Evolutionary conservation across 2,329 filamentous ascomycete species (phyloP).

Genomic region (Cyphellophora attinorum): DNA sequence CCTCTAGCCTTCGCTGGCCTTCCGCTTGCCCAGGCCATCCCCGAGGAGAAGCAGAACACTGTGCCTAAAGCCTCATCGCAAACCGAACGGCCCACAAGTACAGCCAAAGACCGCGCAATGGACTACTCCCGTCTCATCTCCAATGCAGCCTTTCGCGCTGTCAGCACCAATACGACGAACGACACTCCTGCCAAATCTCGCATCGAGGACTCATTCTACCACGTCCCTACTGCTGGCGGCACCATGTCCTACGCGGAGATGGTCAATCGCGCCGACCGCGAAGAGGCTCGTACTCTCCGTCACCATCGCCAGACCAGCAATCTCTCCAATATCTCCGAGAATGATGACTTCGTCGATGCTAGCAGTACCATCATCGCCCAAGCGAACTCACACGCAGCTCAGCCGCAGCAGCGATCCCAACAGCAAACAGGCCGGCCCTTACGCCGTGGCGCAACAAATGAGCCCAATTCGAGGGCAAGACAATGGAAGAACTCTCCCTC

Average conservation of each 20-base stretch:
- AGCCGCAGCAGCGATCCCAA: too few species aligned
- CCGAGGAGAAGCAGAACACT: constrained; percentile 16
- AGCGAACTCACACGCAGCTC: constrained; percentile 30
- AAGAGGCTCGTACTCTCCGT: constrained; percentile 25
- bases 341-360: constrained; percentile 89
- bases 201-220: constrained; percentile 68
- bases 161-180: constrained; percentile 42
- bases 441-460: constrained; percentile 6
- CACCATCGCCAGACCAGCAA: constrained; percentile 24
- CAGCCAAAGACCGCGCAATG: constrained; percentile 30
- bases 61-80: constrained; percentile 8
- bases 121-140: constrained; percentile 81
- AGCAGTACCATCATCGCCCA: constrained; percentile 47
- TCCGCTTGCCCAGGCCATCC: constrained; percentile 51
- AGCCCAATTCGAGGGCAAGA: constrained; percentile 41
- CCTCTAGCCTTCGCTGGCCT: constrained; percentile 88
- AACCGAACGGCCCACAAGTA: constrained; percentile 21
- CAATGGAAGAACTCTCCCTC: constrained; percentile 75
- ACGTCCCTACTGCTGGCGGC: constrained; percentile 83
- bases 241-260: constrained; percentile 92
- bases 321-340: constrained; percentile 55
- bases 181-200: not conserved
- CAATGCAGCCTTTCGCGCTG: constrained; percentile 68
- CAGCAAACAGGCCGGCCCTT: constrained; percentile 11
- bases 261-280: constrained; percentile 45